Evolutionary conservation across 257 asterid species (phyloP).

Genomic region (Solanum bukasovii): DNA sequence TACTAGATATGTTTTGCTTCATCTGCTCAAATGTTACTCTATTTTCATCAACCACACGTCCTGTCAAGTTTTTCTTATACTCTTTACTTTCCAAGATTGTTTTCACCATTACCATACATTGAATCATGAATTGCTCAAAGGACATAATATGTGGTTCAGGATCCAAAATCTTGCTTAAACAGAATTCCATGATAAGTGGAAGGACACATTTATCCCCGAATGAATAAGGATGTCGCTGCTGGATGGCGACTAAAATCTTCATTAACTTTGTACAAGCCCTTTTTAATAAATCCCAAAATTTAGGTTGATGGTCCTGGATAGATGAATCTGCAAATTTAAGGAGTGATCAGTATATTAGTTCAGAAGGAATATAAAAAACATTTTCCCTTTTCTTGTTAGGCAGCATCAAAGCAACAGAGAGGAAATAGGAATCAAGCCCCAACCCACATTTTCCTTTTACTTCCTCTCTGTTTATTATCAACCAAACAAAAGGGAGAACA

Average conservation of each 20-base stretch:
- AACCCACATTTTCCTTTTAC: not conserved
- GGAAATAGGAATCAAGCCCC: not conserved
- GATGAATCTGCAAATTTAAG: constrained; percentile 66
- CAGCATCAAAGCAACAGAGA: not conserved
- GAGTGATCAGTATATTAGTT: constrained; percentile 13
- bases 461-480: not conserved
- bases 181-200: constrained; percentile 65
- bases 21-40: constrained; percentile 66
- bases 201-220: constrained; percentile 85
- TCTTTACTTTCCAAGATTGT: constrained; percentile 89
- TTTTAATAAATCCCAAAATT: constrained; percentile 68
- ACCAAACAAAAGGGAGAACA: not conserved
- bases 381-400: not conserved
- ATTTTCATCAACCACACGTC: constrained; percentile 85
- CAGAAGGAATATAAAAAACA: not conserved
- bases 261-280: constrained; percentile 70
- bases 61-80: constrained; percentile 66
- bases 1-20: constrained; percentile 64
- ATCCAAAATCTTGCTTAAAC: constrained; percentile 68
- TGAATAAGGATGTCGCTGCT: constrained; percentile 86
- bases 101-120: constrained; percentile 82
- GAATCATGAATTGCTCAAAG: constrained; percentile 78
- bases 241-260: constrained; percentile 78
- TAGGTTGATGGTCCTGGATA: constrained; percentile 60
- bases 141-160: constrained; percentile 62